Percentiles rank a stretch among this genome's conserved stretches.
Evolutionary conservation across 2,329 filamentous ascomycete genomes (phyloP).

Genomic region (Trichoderma pleuroti): DNA sequence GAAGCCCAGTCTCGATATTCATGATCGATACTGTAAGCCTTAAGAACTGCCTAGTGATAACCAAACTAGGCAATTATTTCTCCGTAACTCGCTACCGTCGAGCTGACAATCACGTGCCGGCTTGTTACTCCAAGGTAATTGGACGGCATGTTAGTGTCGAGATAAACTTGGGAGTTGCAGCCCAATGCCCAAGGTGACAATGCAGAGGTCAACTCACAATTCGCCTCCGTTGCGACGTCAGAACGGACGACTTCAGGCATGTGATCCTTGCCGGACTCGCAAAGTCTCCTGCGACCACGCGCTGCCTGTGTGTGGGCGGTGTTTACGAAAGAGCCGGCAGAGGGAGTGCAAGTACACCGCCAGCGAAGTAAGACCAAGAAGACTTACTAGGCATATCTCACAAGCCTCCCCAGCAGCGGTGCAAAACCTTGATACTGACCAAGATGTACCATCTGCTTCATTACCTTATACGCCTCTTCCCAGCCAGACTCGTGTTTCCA

Average conservation of each 20-base stretch:
- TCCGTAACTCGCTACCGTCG: neutral
- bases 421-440: neutral
- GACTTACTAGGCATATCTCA: neutral
- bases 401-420: neutral
- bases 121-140: neutral
- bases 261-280: neutral
- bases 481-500: neutral
- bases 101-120: neutral
- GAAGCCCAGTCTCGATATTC: neutral
- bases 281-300: neutral
- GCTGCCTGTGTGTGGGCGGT: neutral
- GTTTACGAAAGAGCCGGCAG: neutral
- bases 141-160: neutral
- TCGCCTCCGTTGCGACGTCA: neutral
- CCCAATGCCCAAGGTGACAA: neutral
- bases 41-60: neutral
- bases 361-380: neutral
- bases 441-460: neutral
- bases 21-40: neutral
- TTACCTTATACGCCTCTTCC: neutral
- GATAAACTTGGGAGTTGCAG: neutral
- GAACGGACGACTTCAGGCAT: neutral
- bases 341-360: neutral
- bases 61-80: neutral
- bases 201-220: neutral